Conservation (phyloP, 257 asterid genomes). For the Vinca minor region DNA sequence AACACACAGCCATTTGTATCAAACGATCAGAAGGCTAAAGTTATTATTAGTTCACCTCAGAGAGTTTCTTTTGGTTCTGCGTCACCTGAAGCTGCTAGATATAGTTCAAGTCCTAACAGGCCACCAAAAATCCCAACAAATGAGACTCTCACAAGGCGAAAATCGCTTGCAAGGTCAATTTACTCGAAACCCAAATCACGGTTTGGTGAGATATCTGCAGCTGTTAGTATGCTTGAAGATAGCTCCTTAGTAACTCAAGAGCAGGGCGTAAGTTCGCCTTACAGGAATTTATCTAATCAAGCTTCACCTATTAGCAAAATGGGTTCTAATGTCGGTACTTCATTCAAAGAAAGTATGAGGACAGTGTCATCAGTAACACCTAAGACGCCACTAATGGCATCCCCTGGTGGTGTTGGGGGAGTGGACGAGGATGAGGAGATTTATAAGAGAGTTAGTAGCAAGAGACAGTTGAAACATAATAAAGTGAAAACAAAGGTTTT, state of each 20-base stretch:
- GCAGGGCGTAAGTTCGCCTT: constrained; percentile 17
- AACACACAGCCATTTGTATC: constrained; percentile 18
- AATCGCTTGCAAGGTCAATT: constrained; percentile 52
- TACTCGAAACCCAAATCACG: constrained; percentile 78
- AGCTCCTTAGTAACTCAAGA: constrained; percentile 20
- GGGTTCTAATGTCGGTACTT: constrained; percentile 21
- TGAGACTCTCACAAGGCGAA: constrained; percentile 44
- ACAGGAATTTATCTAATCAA: constrained; percentile 24
- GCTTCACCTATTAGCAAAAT: constrained; percentile 40
- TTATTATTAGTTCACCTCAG: constrained; percentile 32
- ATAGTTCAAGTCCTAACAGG: constrained; percentile 44
- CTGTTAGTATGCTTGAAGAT: constrained; percentile 31
- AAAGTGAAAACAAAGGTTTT: constrained; percentile 51
- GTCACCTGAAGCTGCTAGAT: constrained; percentile 49
- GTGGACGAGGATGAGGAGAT: constrained; percentile 68
- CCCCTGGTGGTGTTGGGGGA: constrained; percentile 47
- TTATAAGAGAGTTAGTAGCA: constrained; percentile 65
- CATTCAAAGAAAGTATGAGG: constrained; percentile 34
- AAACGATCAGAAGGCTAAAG: constrained; percentile 24
- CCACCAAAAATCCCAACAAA: constrained; percentile 61
- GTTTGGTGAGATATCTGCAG: constrained; percentile 64
- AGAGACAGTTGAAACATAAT: constrained; percentile 48
- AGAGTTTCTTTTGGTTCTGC: constrained; percentile 29
- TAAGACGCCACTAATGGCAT: constrained; percentile 48
- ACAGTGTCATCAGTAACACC: constrained; percentile 39